Base-by-base conservation (phyloP, 2,329 filamentous ascomycete genomes). In the Botrytis fragariae region DNA sequence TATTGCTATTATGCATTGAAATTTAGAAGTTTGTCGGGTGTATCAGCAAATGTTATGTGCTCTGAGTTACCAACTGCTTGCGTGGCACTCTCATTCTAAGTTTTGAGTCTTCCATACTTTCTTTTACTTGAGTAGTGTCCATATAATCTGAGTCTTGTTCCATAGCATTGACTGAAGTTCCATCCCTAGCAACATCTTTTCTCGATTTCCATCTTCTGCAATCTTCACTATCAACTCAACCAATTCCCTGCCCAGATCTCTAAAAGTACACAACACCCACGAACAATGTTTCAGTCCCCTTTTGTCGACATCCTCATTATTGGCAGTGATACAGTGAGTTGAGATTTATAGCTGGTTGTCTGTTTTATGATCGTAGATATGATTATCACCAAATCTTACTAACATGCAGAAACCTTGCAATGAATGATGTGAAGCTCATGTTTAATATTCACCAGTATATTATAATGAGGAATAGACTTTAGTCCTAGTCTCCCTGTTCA, bases 401-500 rank as follows among this genome's bases (percentile, higher is more conserved):
- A 16, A 1, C 39, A 4, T 16, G 14, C 12, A 42, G 12, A 42
- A 16, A 42, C 3, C 39, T 42, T 42, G 14, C 2, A 42, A 42
- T 42, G 39, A 42, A 42, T 42, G 4, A 42, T 42, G 12, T 16
- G 3, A 42, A 42, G 39, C 12, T 42, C 14, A 42, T 42, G 39
- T 42, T 42, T 42, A 2, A 42, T 39, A 39, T 39, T 39, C 1
- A 12, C 37, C 10, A 39, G 12, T 39, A 39, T 12, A 39, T 39
- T 1, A 39, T 39, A 39, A 39, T 39, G 37, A 12, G 8, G 10
- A 12, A 10, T 39, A 12, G 9, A 77, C 80, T 54, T 62, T 78
- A 3, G 80, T 84, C 37, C 2, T 10, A 2, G 37, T 39, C 12
- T 39, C 8, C 37, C 37, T 39, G 8, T 39, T 39, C 37, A 10